Evolutionary conservation across 2,329 filamentous ascomycete genomes (phyloP).

Genomic region (Zasmidium angulare): DNA sequence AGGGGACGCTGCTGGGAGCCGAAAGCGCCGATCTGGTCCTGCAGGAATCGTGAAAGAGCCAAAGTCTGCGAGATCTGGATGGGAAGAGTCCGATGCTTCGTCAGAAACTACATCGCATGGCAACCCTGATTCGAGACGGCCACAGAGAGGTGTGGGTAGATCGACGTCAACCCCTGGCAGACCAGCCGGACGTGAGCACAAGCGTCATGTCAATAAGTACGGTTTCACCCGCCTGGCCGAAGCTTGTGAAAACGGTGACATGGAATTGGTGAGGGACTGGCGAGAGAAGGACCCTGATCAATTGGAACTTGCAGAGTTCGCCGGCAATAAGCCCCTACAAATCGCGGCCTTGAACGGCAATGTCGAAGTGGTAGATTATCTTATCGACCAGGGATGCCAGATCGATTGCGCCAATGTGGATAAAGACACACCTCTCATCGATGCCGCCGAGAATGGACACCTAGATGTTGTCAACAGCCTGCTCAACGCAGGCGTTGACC

Average conservation of each 20-base stretch:
- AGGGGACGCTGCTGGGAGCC: conserved; percentile 19
- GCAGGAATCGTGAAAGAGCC: conserved; percentile 42
- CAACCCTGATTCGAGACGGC: conserved; percentile 59
- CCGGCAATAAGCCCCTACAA: conserved; percentile 93
- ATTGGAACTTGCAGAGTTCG: conserved; percentile 85
- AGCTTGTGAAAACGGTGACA: conserved; percentile 81
- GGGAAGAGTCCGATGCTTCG: conserved; percentile 62
- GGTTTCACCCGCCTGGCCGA: conserved; percentile 88
- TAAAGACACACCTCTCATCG: conserved; percentile 86
- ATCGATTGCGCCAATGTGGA: conserved; percentile 74
- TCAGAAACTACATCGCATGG: conserved; percentile 51
- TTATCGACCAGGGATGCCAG: conserved; percentile 81
- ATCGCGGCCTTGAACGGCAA: conserved; percentile 87
- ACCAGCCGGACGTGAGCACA: conserved; percentile 61
- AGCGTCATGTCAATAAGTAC: conserved; percentile 87
- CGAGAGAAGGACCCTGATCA: conserved; percentile 80
- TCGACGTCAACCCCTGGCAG: conserved; percentile 50
- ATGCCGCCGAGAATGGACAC: conserved; percentile 95
- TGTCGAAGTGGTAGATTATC: conserved; percentile 79
- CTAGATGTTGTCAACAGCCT: conserved; percentile 82
- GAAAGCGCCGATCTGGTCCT: conserved; percentile 49
- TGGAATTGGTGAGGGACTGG: conserved; percentile 73
- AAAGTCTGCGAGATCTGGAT: conserved; percentile 38
- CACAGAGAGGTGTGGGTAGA: conserved; percentile 57
- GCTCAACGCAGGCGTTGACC: conserved; percentile 84